Evolutionary conservation across 768 basidiomycete genomes (phyloP).

Genomic region (Auricularia sp.): DNA sequence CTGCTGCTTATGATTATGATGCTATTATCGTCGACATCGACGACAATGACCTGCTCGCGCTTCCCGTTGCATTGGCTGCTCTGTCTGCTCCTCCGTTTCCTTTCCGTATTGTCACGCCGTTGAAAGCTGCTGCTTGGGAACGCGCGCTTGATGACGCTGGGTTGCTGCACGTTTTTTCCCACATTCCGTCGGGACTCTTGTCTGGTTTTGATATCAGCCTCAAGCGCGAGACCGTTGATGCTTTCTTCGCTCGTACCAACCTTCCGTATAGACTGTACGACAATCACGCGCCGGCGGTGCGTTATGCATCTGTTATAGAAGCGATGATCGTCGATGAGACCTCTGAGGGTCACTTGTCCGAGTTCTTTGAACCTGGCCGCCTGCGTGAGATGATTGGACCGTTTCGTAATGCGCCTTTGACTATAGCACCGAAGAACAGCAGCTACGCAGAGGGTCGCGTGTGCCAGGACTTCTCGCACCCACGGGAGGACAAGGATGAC

Average conservation of each 20-base stretch:
- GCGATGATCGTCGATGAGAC: neutral
- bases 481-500: constrained; percentile 11
- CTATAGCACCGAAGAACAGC: constrained; percentile 14
- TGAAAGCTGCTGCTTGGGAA: neutral
- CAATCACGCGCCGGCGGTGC: constrained; percentile 1
- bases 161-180: neutral
- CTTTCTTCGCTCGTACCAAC: neutral
- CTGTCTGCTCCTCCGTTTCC: neutral
- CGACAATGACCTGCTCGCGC: no score
- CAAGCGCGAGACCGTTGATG: neutral
- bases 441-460: neutral
- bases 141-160: neutral
- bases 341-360: neutral
- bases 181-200: neutral
- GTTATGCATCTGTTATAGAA: neutral
- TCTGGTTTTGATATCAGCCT: neutral
- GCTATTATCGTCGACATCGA: neutral
- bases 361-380: constrained; percentile 7
- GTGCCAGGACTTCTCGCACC: constrained; percentile 26
- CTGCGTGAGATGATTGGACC: constrained; percentile 19
- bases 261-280: neutral
- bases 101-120: neutral
- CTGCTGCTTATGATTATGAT: constrained; percentile 4
- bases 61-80: no score
- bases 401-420: constrained; percentile 22